phyloP scores from a whole-genome alignment of 768 basidiomycete species.

The Russula sp. region DNA sequence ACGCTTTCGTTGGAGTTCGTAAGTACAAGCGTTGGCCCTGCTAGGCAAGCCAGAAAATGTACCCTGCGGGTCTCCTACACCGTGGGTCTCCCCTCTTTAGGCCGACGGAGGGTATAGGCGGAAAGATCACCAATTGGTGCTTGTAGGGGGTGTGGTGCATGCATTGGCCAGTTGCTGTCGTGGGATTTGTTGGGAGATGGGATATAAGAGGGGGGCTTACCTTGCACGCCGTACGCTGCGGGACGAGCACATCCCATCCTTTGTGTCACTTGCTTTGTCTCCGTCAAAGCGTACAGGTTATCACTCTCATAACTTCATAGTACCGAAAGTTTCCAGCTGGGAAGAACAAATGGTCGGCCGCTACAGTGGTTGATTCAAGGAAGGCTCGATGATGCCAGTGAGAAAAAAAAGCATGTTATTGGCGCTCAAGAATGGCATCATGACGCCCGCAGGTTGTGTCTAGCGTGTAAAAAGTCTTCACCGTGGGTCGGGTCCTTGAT shows the following conservation, averaged over 20 bases:
- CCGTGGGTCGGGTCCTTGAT: conserved; percentile 91
- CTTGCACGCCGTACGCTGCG: conserved; percentile 65
- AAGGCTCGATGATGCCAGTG: conserved; percentile 44
- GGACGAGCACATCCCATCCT: conserved; percentile 94
- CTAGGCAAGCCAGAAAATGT: too few species aligned
- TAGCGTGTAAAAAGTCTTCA: conserved; percentile 67
- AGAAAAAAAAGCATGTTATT: conserved; percentile 89
- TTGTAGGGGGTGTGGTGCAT: too few species aligned
- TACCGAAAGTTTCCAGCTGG: conserved; percentile 53
- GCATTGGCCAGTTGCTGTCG: too few species aligned
- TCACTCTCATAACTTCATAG: conserved; percentile 93
- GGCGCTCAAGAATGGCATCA: conserved; percentile 98
- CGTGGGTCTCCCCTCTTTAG: too few species aligned
- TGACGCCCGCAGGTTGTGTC: conserved; percentile 89
- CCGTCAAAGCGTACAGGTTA: conserved; percentile 78
- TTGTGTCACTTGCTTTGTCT: conserved; percentile 84
- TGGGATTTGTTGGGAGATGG: too few species aligned
- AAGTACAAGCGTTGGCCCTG: too few species aligned
- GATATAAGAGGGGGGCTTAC: too few species aligned
- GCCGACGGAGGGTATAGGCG: too few species aligned
- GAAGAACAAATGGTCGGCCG: too few species aligned
- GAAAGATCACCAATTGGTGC: too few species aligned
- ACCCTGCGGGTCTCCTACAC: too few species aligned
- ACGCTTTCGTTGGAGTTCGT: too few species aligned
- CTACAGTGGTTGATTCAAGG: not conserved